A percentile compares a stretch with the other conserved stretches of the same genome.
These are phyloP conservation scores for Aurantiochytrium sp. DNA, from an alignment of 108 stramenopile species.

Conservation along the genomic window DNA sequence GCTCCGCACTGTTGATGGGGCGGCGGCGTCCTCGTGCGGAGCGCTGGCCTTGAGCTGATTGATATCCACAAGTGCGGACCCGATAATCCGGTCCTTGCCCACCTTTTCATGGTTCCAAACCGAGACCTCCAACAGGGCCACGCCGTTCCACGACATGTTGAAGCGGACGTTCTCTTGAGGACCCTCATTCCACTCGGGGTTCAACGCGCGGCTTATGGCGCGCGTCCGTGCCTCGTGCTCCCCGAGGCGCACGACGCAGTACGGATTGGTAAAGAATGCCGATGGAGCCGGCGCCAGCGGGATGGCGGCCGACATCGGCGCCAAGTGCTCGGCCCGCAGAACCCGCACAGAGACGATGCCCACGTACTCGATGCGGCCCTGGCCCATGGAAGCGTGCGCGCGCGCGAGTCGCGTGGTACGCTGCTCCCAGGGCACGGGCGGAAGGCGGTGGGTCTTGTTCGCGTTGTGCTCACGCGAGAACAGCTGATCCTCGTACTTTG, in stretches of 20 bases:
- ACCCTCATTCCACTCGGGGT: conserved; percentile 21
- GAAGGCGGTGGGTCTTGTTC: background rate
- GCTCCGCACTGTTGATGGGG: background rate
- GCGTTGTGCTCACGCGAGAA: background rate
- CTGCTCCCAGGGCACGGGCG: background rate
- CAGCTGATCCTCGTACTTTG: conserved; percentile 18
- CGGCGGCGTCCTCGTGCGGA: too few relatives aligned
- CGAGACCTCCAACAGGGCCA: background rate
- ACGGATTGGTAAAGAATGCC: background rate
- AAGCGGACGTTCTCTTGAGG: background rate
- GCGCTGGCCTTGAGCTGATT: background rate
- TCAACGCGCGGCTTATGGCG: background rate
- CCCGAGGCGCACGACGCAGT: background rate
- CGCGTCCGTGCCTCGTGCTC: background rate
- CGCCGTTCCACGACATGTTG: background rate
- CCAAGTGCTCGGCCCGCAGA: background rate
- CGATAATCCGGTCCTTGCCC: background rate
- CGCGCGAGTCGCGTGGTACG: background rate
- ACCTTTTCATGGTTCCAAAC: conserved; percentile 22
- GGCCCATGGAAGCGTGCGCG: background rate
- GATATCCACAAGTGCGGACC: conserved; percentile 3
- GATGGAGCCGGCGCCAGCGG: background rate
- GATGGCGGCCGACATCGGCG: background rate
- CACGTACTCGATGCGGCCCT: background rate
- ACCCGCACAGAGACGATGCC: conserved; percentile 17